Evolutionary conservation across 2,329 filamentous ascomycete genomes (phyloP).

Genomic region (Leptographium flavum): DNA sequence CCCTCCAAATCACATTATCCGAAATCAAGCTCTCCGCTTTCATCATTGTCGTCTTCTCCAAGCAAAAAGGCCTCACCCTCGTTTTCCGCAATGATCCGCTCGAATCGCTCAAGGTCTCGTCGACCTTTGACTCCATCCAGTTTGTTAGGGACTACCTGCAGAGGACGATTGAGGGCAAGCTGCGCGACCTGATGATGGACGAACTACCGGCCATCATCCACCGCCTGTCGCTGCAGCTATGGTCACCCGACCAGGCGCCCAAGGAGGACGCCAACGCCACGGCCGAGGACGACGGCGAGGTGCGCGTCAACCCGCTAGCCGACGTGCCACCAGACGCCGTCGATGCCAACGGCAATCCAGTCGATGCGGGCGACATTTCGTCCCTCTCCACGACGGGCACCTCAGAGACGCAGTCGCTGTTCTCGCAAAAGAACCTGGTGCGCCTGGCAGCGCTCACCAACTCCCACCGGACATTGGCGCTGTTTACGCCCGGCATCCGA

Average conservation of each 20-base stretch:
- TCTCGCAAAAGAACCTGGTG: conserved; percentile 88
- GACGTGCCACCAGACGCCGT: conserved; percentile 71
- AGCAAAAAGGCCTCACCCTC: conserved; percentile 88
- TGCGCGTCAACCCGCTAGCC: conserved; percentile 64
- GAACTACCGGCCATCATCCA: conserved; percentile 95
- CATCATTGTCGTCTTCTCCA: conserved; percentile 94
- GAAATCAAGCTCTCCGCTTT: conserved; percentile 94
- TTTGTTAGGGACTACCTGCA: conserved; percentile 97
- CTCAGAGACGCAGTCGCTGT: conserved; percentile 72
- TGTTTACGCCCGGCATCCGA: conserved; percentile 81
- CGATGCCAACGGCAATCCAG: conserved; percentile 61
- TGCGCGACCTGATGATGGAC: conserved; percentile 93
- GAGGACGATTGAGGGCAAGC: conserved; percentile 84
- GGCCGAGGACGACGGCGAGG: conserved; percentile 38
- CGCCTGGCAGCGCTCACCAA: conserved; percentile 71
- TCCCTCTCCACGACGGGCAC: conserved; percentile 66
- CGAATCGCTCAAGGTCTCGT: conserved; percentile 95
- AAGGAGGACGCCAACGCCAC: conserved; percentile 40
- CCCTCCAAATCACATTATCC: conserved; percentile 90
- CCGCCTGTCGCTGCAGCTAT: conserved; percentile 71
- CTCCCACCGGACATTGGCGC: conserved; percentile 76
- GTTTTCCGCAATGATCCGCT: conserved; percentile 97
- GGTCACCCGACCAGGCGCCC: conserved; percentile 73
- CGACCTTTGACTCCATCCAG: conserved; percentile 96
- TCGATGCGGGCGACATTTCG: conserved; percentile 63